Evolutionary conservation across 331 rosid species (phyloP).

Genomic region (Saraca asoca): DNA sequence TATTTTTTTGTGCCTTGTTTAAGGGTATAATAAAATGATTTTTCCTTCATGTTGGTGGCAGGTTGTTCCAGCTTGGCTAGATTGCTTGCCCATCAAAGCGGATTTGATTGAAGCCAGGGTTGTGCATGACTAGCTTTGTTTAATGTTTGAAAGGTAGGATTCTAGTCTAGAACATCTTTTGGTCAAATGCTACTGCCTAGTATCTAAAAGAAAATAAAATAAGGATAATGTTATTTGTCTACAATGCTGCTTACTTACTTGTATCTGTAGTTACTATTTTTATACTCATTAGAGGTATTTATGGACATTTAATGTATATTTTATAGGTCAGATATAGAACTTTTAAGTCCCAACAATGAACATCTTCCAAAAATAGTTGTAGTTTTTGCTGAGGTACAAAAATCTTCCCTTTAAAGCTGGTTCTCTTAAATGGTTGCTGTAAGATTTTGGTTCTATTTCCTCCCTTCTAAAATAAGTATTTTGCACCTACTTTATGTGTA

Average conservation of each 20-base stretch:
- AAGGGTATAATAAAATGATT: neutral
- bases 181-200: neutral
- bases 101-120: constrained; percentile 95
- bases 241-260: constrained; percentile 16
- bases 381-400: constrained; percentile 80
- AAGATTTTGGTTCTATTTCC: constrained; percentile 6
- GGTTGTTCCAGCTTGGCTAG: constrained; percentile 94
- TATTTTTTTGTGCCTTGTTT: neutral
- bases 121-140: constrained; percentile 92
- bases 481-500: constrained; percentile 31
- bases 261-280: neutral
- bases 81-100: constrained; percentile 92
- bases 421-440: constrained; percentile 8
- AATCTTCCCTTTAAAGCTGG: neutral
- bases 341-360: constrained; percentile 92
- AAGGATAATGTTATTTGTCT: neutral
- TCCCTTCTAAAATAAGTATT: constrained; percentile 14
- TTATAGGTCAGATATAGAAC: constrained; percentile 80
- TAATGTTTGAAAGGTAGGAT: constrained; percentile 93
- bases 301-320: constrained; percentile 21
- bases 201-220: too few relatives aligned
- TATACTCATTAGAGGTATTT: neutral
- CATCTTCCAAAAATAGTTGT: constrained; percentile 87
- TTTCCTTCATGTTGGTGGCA: constrained; percentile 34
- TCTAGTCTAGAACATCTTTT: constrained; percentile 25